A percentile compares a stretch with the other conserved stretches of the same genome.
Conservation (phyloP, 306 rosid genomes). For the Fragaria vesca region DNA sequence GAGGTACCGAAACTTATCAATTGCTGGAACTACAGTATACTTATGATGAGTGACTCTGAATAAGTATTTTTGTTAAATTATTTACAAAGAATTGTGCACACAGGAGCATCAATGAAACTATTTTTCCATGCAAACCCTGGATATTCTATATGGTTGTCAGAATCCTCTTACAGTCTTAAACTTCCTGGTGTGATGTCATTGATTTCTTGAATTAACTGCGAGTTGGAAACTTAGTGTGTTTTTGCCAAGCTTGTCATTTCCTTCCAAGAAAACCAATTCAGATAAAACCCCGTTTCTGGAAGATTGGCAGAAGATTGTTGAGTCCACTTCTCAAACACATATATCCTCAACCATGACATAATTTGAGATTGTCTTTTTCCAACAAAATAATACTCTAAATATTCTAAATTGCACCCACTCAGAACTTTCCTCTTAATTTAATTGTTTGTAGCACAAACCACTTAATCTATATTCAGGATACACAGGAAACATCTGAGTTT, state of each 20-base stretch:
- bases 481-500: not conserved
- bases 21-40: not conserved
- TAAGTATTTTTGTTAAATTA: not conserved
- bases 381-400: too few species aligned
- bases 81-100: not conserved
- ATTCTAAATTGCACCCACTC: not conserved
- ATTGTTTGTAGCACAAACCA: not conserved
- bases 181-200: not conserved
- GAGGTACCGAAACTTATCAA: conserved; percentile 44
- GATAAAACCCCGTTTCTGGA: not conserved
- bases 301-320: not conserved
- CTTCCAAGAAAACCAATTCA: not conserved
- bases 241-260: not conserved
- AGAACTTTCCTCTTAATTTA: not conserved
- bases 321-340: not conserved
- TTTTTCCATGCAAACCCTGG: not conserved
- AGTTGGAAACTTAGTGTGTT: not conserved
- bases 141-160: not conserved
- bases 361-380: not conserved
- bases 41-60: not conserved
- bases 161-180: not conserved
- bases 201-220: not conserved
- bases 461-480: too few species aligned
- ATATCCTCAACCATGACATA: not conserved
- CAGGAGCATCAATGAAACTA: not conserved